Base-by-base conservation (phyloP, 345 rosid species). In the Eucalyptus brandiana region DNA sequence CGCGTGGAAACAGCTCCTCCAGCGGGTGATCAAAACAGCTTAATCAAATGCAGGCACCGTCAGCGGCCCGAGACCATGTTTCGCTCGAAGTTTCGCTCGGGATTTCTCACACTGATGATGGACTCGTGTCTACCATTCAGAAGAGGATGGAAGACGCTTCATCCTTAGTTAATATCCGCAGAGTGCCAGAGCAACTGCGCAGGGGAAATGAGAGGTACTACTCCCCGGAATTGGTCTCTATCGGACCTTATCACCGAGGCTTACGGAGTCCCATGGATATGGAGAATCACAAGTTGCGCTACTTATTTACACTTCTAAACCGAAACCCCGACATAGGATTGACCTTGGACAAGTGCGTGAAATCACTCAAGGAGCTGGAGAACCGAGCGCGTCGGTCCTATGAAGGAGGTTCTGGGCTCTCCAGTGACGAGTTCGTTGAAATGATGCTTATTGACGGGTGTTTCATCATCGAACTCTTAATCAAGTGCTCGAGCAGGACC, bases 211-310 rank as follows among this genome's bases (percentile, higher is more conserved):
- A 17, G 21, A 40, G 48, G 48, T 21, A 87, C 9, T 92, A 90
- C 80, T 40, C n/a, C 53, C 96, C 96, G 5, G 85, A 86, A 12
- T 92, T 60, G 51, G 86, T 95, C 14, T 93, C 95, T 34, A 90
- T 95, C 8, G 97, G 97, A 24, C 94, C 94, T 86, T 91, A 92
- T 86, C 93, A 93, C 89, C 93, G 86, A 2, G 56, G 40, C 1
- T 23, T 24, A 8, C 4, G 4, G 30, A 30, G 2, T 37, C 17
- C 87, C 6, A 9, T 2, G n/a, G 4, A 81, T 40, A 91, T 89
- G 92, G 93, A 94, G 88, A 88, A 89, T 5, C 93, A 92, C 17
- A 95, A 95, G 58, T 93, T 93, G 96, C 92, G 94, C 26, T 94
- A 95, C 83, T 17, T 92, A 14, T 81, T 93, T 51, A 90, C 92